phyloP scores from a whole-genome alignment of 148 eudicot species.

The Beta vulgaris region DNA sequence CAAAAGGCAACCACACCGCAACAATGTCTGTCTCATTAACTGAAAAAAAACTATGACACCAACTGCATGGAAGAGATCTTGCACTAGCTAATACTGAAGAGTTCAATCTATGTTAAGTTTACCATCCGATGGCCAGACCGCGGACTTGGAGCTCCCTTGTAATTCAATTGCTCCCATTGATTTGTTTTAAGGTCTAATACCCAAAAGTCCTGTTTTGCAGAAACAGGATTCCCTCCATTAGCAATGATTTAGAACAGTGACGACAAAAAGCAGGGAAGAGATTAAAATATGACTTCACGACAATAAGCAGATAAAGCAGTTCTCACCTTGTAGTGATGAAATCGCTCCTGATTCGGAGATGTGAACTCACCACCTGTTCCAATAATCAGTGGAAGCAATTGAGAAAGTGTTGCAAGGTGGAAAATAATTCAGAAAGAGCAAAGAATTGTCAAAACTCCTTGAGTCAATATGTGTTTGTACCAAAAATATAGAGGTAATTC shows the following conservation, averaged over 20 bases:
- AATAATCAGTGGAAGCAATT: not conserved
- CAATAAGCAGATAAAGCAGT: not conserved
- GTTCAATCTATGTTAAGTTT: conserved; percentile 16
- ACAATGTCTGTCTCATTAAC: not conserved
- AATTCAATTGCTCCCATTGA: conserved; percentile 96
- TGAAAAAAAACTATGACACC: not conserved
- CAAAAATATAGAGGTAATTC: conserved; percentile 85
- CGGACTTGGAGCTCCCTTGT: conserved; percentile 96
- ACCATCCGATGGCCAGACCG: conserved; percentile 99
- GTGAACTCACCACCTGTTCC: conserved; percentile 91
- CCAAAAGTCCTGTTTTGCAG: conserved; percentile 76
- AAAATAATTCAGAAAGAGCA: not conserved
- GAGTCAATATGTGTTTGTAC: conserved; percentile 30
- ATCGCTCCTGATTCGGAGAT: conserved; percentile 97
- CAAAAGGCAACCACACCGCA: not conserved
- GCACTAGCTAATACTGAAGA: not conserved
- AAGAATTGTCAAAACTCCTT: not conserved
- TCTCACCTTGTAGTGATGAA: conserved; percentile 93
- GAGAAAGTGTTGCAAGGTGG: not conserved
- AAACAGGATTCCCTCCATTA: conserved; percentile 1
- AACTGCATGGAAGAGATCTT: not conserved
- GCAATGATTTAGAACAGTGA: not conserved
- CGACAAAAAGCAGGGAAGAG: not conserved
- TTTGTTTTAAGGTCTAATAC: conserved; percentile 91
- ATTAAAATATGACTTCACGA: not conserved